phyloP scores from a whole-genome alignment of 345 rosid species.

The Gossypium turneri region DNA sequence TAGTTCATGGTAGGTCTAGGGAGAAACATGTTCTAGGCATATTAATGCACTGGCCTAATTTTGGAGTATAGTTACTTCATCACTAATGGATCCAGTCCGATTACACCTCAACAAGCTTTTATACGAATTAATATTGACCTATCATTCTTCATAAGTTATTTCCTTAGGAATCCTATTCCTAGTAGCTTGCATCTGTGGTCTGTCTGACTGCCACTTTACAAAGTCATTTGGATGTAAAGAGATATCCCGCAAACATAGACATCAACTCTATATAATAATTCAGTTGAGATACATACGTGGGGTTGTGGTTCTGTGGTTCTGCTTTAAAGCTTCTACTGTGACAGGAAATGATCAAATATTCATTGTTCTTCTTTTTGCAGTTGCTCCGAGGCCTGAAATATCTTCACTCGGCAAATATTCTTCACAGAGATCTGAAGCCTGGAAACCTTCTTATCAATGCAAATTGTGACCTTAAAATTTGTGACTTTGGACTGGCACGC shows the following conservation, averaged over 20 bases:
- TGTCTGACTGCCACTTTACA: not conserved
- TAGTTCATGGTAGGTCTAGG: not conserved
- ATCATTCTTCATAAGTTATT: not conserved
- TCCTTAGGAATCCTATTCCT: not conserved
- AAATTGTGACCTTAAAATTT: slow-evolving; percentile 76
- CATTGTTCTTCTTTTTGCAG: slow-evolving; percentile 28
- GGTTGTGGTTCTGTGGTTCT: not conserved
- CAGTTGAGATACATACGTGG: not conserved
- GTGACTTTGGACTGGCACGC: slow-evolving; percentile 83
- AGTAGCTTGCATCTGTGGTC: not conserved
- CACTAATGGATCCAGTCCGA: not conserved
- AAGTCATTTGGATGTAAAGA: not conserved
- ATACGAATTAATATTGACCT: not conserved
- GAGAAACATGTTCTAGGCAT: slow-evolving; percentile 3
- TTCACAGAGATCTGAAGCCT: slow-evolving; percentile 88
- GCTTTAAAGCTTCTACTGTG: not conserved
- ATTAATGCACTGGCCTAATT: not conserved
- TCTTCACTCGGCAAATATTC: slow-evolving; percentile 81
- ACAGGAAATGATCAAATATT: not conserved
- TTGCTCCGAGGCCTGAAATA: slow-evolving; percentile 82
- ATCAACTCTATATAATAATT: not conserved
- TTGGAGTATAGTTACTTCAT: no score
- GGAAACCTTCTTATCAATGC: slow-evolving; percentile 84
- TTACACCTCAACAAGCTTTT: not conserved
- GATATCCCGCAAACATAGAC: not conserved